These are phyloP conservation scores for Adansonia rubrostipa DNA, from an alignment of 441 rosid genomes.

Conservation along the genomic window DNA sequence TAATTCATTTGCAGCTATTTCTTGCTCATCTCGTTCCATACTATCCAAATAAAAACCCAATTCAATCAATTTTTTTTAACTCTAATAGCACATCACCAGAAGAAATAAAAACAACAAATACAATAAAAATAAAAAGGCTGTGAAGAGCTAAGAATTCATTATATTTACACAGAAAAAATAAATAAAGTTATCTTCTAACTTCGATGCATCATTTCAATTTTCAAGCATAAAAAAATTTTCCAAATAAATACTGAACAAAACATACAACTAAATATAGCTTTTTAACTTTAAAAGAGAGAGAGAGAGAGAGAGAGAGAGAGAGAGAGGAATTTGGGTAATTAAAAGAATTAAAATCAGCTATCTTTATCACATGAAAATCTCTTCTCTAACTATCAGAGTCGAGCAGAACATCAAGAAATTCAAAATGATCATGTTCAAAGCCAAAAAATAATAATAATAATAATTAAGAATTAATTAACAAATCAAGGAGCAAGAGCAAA, in stretches of 20 bases:
- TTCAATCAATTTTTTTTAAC: slow-evolving; percentile 12
- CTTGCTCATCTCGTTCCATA: slow-evolving; percentile 58
- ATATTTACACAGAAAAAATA: not conserved
- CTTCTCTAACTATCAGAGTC: not conserved
- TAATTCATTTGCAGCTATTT: slow-evolving; percentile 43
- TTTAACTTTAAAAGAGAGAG: too few species aligned
- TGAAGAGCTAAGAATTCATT: not conserved
- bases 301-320: not conserved
- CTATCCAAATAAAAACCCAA: slow-evolving; percentile 35
- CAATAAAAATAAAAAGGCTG: not conserved
- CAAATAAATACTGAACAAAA: not conserved
- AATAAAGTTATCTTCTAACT: slow-evolving; percentile 1
- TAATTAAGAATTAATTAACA: not conserved
- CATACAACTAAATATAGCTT: not conserved
- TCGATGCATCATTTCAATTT: not conserved
- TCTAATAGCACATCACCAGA: not conserved
- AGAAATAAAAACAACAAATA: slow-evolving; percentile 1
- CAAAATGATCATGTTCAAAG: not conserved
- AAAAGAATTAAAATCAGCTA: not conserved
- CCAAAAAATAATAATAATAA: too few species aligned
- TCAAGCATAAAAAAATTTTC: not conserved
- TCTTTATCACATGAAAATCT: not conserved
- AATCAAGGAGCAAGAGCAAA: not conserved
- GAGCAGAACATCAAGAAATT: not conserved
- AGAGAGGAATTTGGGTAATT: not conserved